phyloP scores from a whole-genome alignment of 208 protist species.

The Borovskyia barvae region DNA sequence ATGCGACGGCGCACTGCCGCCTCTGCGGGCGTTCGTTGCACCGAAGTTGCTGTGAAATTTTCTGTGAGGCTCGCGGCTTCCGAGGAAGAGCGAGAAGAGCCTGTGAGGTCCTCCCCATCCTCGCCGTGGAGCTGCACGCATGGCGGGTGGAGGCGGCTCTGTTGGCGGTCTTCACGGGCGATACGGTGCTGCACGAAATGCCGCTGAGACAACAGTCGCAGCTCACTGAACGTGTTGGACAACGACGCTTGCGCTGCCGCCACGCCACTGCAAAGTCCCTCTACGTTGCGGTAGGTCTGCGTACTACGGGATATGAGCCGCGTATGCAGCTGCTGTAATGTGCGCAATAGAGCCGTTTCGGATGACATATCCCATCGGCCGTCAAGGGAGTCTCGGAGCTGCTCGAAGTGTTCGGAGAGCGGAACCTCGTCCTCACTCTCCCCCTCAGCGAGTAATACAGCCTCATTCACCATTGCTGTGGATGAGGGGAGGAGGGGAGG shows the following conservation, averaged over 20 bases:
- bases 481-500: too few relatives aligned
- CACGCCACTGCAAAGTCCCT: conserved; percentile 32
- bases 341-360: conserved; percentile 41
- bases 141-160: neutral
- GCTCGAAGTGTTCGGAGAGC: conserved; percentile 15
- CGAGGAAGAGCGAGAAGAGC: too few relatives aligned
- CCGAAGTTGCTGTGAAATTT: neutral
- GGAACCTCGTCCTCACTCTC: conserved; percentile 4
- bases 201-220: conserved; percentile 59
- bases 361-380: conserved; percentile 45
- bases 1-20: conserved; percentile 17
- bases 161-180: conserved; percentile 36
- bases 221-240: conserved; percentile 56
- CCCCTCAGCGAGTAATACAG: neutral
- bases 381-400: conserved; percentile 22
- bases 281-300: conserved; percentile 24
- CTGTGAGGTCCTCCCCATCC: conserved; percentile 11
- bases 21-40: conserved; percentile 1
- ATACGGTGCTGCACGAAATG: conserved; percentile 82
- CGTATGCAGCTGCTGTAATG: conserved; percentile 41
- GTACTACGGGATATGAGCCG: conserved; percentile 19
- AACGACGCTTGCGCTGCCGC: conserved; percentile 27
- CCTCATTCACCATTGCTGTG: too few relatives aligned
- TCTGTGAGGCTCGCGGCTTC: neutral
- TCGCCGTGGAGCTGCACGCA: conserved; percentile 1